These are phyloP conservation scores for Hyparrhenia diplandra DNA, from an alignment of 176 grass and related monocot genomes.

Conservation along the genomic window DNA sequence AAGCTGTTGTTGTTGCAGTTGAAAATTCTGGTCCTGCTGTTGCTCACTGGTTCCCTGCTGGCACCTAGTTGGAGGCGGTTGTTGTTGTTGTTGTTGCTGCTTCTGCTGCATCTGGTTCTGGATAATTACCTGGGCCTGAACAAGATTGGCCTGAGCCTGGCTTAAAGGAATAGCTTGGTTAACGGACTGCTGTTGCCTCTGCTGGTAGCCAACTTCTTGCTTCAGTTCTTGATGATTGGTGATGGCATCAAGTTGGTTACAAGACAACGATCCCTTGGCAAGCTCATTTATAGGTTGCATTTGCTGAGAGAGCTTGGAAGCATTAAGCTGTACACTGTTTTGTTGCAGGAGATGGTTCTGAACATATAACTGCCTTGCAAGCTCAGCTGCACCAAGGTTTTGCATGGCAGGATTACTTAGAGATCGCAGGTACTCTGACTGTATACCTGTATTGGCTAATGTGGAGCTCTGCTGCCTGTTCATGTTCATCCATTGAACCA, in stretches of 20 bases:
- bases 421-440: constrained; percentile 72
- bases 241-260: constrained; percentile 51
- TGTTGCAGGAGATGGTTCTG: constrained; percentile 83
- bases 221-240: constrained; percentile 68
- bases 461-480: constrained; percentile 78
- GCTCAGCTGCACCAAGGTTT: constrained; percentile 64
- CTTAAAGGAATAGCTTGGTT: constrained; percentile 57
- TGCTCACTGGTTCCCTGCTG: constrained; percentile 28
- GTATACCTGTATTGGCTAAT: constrained; percentile 45
- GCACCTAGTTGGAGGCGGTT: constrained; percentile 36
- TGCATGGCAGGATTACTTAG: constrained; percentile 66
- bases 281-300: constrained; percentile 57
- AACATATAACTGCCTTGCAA: constrained; percentile 74
- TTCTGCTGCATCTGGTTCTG: constrained; percentile 69
- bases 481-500: constrained; percentile 99
- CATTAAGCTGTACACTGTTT: constrained; percentile 65
- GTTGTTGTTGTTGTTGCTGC: constrained; percentile 41
- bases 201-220: constrained; percentile 41
- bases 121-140: constrained; percentile 66
- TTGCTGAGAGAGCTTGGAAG: constrained; percentile 65
- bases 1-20: constrained; percentile 45
- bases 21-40: constrained; percentile 44
- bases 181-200: constrained; percentile 54
- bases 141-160: constrained; percentile 62
- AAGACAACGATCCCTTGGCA: constrained; percentile 38